Conservation (phyloP, 2,329 filamentous ascomycete species). For the Apiospora koreana region DNA sequence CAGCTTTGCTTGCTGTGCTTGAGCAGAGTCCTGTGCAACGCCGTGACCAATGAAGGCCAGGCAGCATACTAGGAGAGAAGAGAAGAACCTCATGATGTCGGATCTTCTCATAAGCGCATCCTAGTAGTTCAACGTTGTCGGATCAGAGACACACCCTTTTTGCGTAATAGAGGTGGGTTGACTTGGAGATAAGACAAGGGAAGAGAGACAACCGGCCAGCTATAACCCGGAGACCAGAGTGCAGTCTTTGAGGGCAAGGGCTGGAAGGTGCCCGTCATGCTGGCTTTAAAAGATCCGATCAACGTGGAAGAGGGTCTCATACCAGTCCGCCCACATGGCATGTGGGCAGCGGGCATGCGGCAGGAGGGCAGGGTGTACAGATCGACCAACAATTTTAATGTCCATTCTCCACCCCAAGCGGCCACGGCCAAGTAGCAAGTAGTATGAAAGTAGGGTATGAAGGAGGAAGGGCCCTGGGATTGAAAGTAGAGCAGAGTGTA, state of each 20-base stretch:
- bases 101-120: background rate
- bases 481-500: no score
- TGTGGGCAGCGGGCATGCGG: slow-evolving; percentile 1
- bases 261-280: background rate
- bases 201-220: background rate
- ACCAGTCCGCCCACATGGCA: background rate
- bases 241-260: background rate
- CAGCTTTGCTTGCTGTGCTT: background rate
- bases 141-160: background rate
- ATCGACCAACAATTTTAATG: background rate
- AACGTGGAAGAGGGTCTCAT: slow-evolving; percentile 1
- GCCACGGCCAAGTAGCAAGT: background rate
- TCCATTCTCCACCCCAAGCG: background rate
- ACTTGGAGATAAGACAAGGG: background rate
- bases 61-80: background rate
- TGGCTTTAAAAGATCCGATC: slow-evolving; percentile 6
- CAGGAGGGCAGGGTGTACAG: background rate
- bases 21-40: background rate
- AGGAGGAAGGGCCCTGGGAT: no score
- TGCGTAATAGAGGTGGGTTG: background rate
- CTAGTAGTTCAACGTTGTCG: background rate
- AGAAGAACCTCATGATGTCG: background rate
- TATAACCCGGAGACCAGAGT: background rate
- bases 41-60: background rate
- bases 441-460: no score